Evolutionary conservation across 345 rosid species (phyloP), one percentile per base, ranked within the genome.

Genomic region (Citrus medica): DNA sequence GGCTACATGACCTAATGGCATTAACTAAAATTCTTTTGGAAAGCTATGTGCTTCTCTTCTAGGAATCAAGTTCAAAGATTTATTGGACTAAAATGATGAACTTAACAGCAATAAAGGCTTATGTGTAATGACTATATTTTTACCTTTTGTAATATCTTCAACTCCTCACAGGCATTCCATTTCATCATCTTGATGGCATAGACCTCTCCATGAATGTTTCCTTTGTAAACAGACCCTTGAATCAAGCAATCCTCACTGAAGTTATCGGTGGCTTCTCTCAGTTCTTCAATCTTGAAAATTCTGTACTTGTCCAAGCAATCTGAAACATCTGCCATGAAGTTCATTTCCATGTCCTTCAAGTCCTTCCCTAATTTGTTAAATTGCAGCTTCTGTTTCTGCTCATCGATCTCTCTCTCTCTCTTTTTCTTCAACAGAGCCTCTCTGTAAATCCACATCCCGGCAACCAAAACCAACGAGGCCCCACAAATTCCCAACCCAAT

Each of bases 131-230:
- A 27, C 33, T 5, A 40, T 67, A 71, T 24, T 33, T n/a, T 61
- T 89, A 92, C 96, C 93, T 90, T 90, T 64, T 90, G 92, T 78
- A 92, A 80, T 78, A 92, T 92, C 87, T 87, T 90, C 82, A 92
- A 89, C 89, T 92, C 95, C 78, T 91, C 93, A 61, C 19, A 63
- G 62, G 93, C 93, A 80, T 92, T 86, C 96, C 92, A 89, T 68
- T 83, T 88, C 92, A 92, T 92, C 88, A 87, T 84, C 88, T 92
- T 90, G 83, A 92, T 89, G 53, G 96, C 93, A 78, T 80, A 87
- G 60, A 81, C 76, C 78, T 84, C 89, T 55, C 87, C 93, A 42
- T 85, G 60, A 66, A 92, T 83, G 79, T 55, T 80, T 3, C 92
- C 93, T 83, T 83, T 87, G 80, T 86, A 88, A 12, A 90, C 95